A percentile compares a stretch with the other conserved stretches of the same genome.
Evolutionary conservation across 768 basidiomycete species (phyloP).

Genomic region (Tubosaeta sp.): DNA sequence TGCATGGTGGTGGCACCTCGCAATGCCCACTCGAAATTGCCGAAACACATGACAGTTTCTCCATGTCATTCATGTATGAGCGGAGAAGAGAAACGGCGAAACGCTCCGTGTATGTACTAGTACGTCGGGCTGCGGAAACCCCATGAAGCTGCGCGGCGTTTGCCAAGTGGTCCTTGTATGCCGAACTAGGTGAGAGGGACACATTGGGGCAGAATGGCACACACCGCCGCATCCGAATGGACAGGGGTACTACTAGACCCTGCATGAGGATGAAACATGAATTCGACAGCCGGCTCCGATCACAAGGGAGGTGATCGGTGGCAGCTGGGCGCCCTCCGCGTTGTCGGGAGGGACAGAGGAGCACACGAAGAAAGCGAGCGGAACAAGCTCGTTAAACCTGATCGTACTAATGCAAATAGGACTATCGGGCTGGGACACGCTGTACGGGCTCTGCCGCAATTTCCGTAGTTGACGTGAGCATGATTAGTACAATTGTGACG

Average conservation of each 20-base stretch:
- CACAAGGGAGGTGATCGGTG: constrained; percentile 24
- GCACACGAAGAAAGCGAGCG: constrained; percentile 1
- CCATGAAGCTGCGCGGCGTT: not conserved
- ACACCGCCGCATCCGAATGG: not conserved
- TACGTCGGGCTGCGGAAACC: not conserved
- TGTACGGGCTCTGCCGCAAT: constrained; percentile 9
- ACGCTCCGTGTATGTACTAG: not conserved
- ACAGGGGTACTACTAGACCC: not conserved
- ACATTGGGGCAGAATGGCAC: not conserved
- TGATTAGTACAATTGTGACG: constrained; percentile 6
- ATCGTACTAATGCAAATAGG: constrained; percentile 1
- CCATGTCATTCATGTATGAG: not conserved
- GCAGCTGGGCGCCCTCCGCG: constrained; percentile 19
- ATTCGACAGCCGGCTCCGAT: constrained; percentile 17
- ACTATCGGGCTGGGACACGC: not conserved
- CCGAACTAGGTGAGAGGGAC: not conserved
- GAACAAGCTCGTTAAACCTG: not conserved
- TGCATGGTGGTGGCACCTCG: constrained; percentile 1
- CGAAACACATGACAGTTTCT: not conserved
- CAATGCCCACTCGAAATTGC: not conserved
- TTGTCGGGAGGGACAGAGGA: constrained; percentile 7
- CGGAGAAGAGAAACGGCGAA: not conserved
- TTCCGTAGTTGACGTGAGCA: constrained; percentile 23
- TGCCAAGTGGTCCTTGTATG: not conserved
- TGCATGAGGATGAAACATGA: constrained; percentile 6